Evolutionary conservation across 73 alveolate genomes (phyloP).

Genomic region (Symbiodinium pilosum): DNA sequence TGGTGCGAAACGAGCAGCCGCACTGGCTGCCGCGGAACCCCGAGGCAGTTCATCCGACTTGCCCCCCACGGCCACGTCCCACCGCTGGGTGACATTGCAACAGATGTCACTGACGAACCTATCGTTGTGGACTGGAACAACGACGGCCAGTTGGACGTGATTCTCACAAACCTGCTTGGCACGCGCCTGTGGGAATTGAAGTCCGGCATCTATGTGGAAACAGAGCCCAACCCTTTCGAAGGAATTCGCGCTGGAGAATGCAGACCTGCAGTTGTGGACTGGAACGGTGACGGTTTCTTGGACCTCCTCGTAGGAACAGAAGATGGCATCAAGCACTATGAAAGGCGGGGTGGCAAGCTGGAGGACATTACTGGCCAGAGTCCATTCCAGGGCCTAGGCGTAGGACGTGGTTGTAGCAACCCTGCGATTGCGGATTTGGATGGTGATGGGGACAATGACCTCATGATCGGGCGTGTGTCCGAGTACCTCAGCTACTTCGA

Average conservation of each 20-base stretch:
- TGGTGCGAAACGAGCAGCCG: conserved; percentile 41
- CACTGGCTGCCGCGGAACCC: neutral
- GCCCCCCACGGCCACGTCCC: neutral
- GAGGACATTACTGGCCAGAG: neutral
- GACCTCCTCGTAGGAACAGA: neutral
- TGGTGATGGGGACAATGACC: neutral
- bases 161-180: neutral
- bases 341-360: neutral
- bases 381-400: neutral
- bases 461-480: neutral
- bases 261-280: neutral
- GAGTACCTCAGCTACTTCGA: neutral
- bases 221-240: conserved; percentile 13
- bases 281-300: neutral
- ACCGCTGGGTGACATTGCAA: neutral
- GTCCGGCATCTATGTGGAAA: neutral
- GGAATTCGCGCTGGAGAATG: neutral
- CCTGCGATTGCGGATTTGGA: neutral
- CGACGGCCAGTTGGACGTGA: neutral
- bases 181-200: neutral
- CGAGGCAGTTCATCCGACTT: neutral
- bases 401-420: neutral
- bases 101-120: neutral
- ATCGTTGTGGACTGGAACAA: conserved; percentile 30
- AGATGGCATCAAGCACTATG: conserved; percentile 22